Base-by-base conservation (phyloP, 331 rosid genomes). In the Quercus tomentella region DNA sequence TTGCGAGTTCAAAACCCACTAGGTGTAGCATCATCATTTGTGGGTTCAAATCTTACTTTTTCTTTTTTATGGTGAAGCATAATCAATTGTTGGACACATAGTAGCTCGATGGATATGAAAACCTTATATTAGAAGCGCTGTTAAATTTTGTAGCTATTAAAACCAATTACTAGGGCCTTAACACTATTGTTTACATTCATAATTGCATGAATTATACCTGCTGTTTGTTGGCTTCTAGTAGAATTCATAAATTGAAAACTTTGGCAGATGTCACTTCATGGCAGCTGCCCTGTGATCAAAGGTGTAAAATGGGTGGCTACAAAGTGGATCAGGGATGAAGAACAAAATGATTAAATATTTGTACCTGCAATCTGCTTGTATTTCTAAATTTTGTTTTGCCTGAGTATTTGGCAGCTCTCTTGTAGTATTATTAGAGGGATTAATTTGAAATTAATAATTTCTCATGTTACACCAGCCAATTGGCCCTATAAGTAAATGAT, bases 301-400 rank as follows among this genome's bases (percentile, higher is more conserved):
- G 99, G 99, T 77, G 88, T 85, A 79, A 96, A 96, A 79, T 96
- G 99, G 98, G 98, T 93, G 49, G 94, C 93, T 10, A 92, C 97
- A 22, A 96, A 93, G 88, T 96, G 99, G 99, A 80, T 96, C 63
- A 82, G 97, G 82, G 87, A 96, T 86, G 91, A 92, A 84, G 62
- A 35, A 31, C 81, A 62, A 14, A 76, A 84, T 31, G 84, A 86
- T 77, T 85, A 80, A 76, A 73, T 71, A 4, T 26, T 49, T 61
- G 28, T 67, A 66, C 66, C 49, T 21, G 56, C 28, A 79, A 65
- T 74, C 14, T 37, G 31, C 6, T 69, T 55, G 58, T 62, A 62
- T 75, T 17, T 65, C 58, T 25, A 61, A 72, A 79, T 72, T 17
- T 66, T 35, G 10, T 67, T 65, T 65, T 30, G 23, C 18, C 22